Base-by-base conservation (phyloP, 768 basidiomycete genomes). In the Xerocomellus chrysenteron region DNA sequence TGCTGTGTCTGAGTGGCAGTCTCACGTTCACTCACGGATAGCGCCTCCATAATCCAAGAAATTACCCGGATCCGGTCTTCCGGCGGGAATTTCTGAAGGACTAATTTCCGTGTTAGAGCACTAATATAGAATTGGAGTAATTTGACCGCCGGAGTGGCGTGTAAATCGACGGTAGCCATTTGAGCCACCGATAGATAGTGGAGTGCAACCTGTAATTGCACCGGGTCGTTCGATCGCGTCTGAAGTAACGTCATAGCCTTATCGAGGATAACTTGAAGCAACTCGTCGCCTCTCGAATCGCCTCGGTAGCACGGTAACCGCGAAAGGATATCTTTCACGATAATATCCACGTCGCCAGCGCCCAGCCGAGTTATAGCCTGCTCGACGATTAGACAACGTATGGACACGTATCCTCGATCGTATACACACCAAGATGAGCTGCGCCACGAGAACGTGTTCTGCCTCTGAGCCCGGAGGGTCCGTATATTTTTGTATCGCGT, bases 101-200 rank as follows among this genome's bases (percentile, higher is more conserved):
- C 76, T 52, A 78, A 68, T 62, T 80, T 85, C 39, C 78, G 72
- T 24, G 72, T 68, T 40, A 80, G 62, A 59, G 62, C 64, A 42
- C 71, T 66, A 64, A 77, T 75, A 58, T 84, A 87, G 61, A 84
- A 84, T 30, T 75, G 80, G 36, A 87, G 66, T 16, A 88, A 70
- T 48, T 75, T 74, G 30, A 74, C 63, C 16, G 84, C 73, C 8
- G 78, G 72, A 2, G 77, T 75, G 28, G 76, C 65, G 36, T 65
- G 72, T 59, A 74, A 75, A 40, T 78, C 74, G 40, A 81, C 63
- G 43, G 74, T 75, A 21, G 83, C 50, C 45, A 72, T 74, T 39
- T 72, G 68, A 41, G 80, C 77, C 36, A 86, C 63, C 41, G 80
- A 76, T 56, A 86, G 71, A 53, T 78, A 82, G 37, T 72, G 70